phyloP scores from a whole-genome alignment of 352 stramenopile species.

The Globisporangium recalcitrans region DNA sequence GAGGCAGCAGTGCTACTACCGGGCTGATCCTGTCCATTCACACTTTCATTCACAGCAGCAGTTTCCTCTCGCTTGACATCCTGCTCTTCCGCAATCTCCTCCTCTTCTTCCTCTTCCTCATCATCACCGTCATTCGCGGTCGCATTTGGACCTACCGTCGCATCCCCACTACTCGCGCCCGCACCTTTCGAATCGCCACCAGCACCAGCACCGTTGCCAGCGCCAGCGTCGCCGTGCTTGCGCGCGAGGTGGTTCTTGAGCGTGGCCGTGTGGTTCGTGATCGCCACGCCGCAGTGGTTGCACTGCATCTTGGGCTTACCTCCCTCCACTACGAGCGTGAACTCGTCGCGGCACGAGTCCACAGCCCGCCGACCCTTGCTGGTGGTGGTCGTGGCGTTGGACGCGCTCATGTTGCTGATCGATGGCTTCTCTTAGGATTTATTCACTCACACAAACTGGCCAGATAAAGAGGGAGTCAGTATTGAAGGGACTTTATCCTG shows the following conservation, averaged over 20 bases:
- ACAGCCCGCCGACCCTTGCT: conserved; percentile 11
- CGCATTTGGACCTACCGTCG: not conserved
- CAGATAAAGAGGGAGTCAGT: not conserved
- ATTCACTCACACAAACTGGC: not conserved
- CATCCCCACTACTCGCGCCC: not conserved
- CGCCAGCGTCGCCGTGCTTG: conserved; percentile 8
- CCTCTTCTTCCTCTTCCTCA: not conserved
- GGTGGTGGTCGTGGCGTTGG: not conserved
- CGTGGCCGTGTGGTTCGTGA: conserved; percentile 19
- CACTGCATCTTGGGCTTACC: conserved; percentile 21
- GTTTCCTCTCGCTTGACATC: not conserved
- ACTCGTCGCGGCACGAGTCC: conserved; percentile 17
- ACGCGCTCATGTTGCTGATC: not conserved
- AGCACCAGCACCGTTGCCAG: not conserved
- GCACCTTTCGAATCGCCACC: not conserved
- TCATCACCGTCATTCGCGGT: not conserved
- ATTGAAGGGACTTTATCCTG: conserved; percentile 2
- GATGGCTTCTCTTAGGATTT: not conserved
- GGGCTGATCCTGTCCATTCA: not conserved
- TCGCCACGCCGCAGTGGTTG: conserved; percentile 16
- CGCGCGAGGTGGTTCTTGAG: conserved; percentile 19
- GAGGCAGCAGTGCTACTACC: not conserved
- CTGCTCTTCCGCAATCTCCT: not conserved
- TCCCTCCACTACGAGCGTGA: conserved; percentile 15
- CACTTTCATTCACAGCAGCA: not conserved